Evolutionary conservation across 495 filamentous ascomycete genomes (phyloP), one percentile per base, ranked within the genome.

Genomic region (Amphirosellinia nigrospora): DNA sequence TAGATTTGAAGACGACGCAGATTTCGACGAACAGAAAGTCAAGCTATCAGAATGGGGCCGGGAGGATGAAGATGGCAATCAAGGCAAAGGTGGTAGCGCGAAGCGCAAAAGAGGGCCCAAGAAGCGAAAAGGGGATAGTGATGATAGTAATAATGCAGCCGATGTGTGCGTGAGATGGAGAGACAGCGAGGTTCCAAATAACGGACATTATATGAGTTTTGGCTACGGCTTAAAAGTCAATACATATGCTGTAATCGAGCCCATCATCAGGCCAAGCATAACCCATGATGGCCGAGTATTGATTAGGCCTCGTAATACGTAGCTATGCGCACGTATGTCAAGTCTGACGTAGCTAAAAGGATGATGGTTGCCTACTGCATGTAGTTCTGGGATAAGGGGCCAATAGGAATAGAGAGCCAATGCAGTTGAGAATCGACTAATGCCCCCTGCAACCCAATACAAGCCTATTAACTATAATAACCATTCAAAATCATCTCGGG

Each of bases 101-200:
- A 91, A 92, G 82, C 85, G 92, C 75, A 96, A 97, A 82, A 85
- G 92, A 72, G 93, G 91, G 1, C 86, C 88, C 1, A 96, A 94
- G 86, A 96, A 96, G 87, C 88, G 85, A 75, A 96, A 94, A 79
- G 94, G 93, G 0, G 92, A 97, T 81, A 90, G 83, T 70, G 90
- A 97, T 77, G 95, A 84, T 81, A 90, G 83, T 70, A 90, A 97
- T 77, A 95, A 84, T 81, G 93, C 86, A 52, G 84, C 86, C 19
- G 94, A 97, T 86, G 90, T 97, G 56, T 97, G 84, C 84, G 86
- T 58, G 92, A 94, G 13, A 84, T 97, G 46, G 92, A 96, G 81
- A 85, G 89, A 70, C 85, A 91, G 66, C 63, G 68, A 68, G 74
- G 71, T 30, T 69, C 64, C 21, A 60, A 72, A 56, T 78, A 60